Percentiles rank a stretch among this genome's conserved stretches.
phyloP scores from a whole-genome alignment of 768 basidiomycete genomes.

The Suillus tomentosus region DNA sequence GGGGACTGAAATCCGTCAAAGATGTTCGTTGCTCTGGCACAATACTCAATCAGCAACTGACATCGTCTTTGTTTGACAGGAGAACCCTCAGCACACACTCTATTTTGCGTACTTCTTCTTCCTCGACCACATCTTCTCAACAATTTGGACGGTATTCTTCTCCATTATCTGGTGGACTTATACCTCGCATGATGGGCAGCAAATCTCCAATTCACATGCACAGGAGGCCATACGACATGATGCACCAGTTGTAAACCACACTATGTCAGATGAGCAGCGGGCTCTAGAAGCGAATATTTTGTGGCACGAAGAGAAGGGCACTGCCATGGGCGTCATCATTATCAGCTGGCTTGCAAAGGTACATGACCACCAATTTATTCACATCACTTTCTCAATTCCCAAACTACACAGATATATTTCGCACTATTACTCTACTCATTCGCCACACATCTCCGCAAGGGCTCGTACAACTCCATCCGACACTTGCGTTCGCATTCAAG shows the following conservation, averaged over 20 bases:
- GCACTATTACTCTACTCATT: constrained; percentile 89
- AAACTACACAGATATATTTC: constrained; percentile 78
- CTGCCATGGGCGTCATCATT: constrained; percentile 74
- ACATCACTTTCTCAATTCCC: neutral
- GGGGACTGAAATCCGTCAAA: constrained; percentile 87
- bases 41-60: constrained; percentile 12
- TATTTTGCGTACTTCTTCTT: constrained; percentile 92
- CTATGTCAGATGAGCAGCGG: constrained; percentile 66
- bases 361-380: constrained; percentile 21
- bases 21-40: constrained; percentile 54
- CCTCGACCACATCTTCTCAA: constrained; percentile 88
- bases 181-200: constrained; percentile 88
- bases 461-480: constrained; percentile 82
- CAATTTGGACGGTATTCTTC: constrained; percentile 92
- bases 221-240: constrained; percentile 82
- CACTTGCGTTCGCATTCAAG: constrained; percentile 32
- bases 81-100: constrained; percentile 81
- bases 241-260: constrained; percentile 46
- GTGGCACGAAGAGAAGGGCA: constrained; percentile 89
- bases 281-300: constrained; percentile 73
- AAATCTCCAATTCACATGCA: constrained; percentile 79
- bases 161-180: constrained; percentile 89
- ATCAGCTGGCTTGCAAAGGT: constrained; percentile 91
- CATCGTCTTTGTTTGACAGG: constrained; percentile 51
- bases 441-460: constrained; percentile 87